Conservation (phyloP, 2,329 filamentous ascomycete genomes). For the Gaeumannomyces tritici region DNA sequence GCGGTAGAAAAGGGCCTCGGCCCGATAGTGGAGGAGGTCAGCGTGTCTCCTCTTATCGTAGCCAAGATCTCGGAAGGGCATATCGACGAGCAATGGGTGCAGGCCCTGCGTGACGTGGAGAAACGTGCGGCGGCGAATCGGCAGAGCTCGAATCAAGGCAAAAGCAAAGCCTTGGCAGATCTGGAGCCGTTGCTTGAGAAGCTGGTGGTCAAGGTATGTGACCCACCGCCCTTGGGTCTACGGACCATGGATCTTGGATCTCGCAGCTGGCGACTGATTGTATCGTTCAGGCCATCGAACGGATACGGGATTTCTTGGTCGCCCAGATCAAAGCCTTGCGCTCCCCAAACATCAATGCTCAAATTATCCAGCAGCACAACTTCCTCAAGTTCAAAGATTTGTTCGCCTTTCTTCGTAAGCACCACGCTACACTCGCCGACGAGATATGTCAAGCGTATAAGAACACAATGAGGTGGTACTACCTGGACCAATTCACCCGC, state of each 20-base stretch:
- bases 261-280: background rate
- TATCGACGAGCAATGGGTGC: slow-evolving; percentile 85
- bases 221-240: background rate
- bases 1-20: slow-evolving; percentile 81
- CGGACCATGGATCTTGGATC: background rate
- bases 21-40: slow-evolving; percentile 85
- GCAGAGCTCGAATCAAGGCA: slow-evolving; percentile 40
- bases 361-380: slow-evolving; percentile 90
- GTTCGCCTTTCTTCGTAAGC: slow-evolving; percentile 73
- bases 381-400: slow-evolving; percentile 84
- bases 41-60: slow-evolving; percentile 74
- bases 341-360: slow-evolving; percentile 92
- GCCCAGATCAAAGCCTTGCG: slow-evolving; percentile 88
- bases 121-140: slow-evolving; percentile 65
- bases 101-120: slow-evolving; percentile 74
- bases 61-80: slow-evolving; percentile 78
- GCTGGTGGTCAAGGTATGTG: slow-evolving; percentile 63
- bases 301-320: slow-evolving; percentile 90
- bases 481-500: slow-evolving; percentile 79
- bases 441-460: slow-evolving; percentile 91
- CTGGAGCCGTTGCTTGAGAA: slow-evolving; percentile 78
- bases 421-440: slow-evolving; percentile 74
- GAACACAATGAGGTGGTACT: slow-evolving; percentile 99
- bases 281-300: slow-evolving; percentile 63
- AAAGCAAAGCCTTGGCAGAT: slow-evolving; percentile 71